Evolutionary conservation across 257 asterid genomes (phyloP).

Genomic region (Solanum infundibuliforme): DNA sequence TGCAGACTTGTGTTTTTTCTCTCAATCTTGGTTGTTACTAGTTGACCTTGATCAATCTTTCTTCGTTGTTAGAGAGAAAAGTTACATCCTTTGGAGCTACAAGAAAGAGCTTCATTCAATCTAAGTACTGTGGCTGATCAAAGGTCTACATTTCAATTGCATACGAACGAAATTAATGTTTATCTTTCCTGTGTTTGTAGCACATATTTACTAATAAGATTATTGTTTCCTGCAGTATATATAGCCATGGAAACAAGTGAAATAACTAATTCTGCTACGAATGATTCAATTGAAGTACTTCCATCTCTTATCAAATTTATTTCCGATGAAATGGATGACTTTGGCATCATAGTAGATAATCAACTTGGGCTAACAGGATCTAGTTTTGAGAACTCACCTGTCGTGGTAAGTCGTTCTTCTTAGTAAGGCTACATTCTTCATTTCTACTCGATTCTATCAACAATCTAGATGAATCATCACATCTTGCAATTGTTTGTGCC

Average conservation of each 20-base stretch:
- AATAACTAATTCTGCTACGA: background rate
- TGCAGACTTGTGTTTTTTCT: background rate
- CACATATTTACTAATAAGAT: background rate
- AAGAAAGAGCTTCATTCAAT: background rate
- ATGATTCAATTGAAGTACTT: conserved; percentile 10
- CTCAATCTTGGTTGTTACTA: background rate
- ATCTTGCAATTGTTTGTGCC: background rate
- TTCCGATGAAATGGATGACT: conserved; percentile 37
- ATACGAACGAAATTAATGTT: background rate
- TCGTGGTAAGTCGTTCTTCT: conserved; percentile 10
- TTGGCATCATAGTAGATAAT: conserved; percentile 19
- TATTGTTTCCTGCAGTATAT: background rate
- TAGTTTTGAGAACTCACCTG: conserved; percentile 4
- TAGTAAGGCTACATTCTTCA: background rate
- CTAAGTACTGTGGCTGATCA: background rate
- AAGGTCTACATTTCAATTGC: background rate
- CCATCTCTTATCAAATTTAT: conserved; percentile 46
- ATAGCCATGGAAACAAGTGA: conserved; percentile 20
- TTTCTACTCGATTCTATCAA: background rate
- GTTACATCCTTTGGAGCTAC: background rate
- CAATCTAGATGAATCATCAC: background rate
- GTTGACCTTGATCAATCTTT: background rate
- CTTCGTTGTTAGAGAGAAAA: background rate
- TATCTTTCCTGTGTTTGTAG: background rate
- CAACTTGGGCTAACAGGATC: background rate